Evolutionary conservation across 2,329 filamentous ascomycete genomes (phyloP), one percentile per base, ranked within the genome.

Genomic region (Penicillium sp.): DNA sequence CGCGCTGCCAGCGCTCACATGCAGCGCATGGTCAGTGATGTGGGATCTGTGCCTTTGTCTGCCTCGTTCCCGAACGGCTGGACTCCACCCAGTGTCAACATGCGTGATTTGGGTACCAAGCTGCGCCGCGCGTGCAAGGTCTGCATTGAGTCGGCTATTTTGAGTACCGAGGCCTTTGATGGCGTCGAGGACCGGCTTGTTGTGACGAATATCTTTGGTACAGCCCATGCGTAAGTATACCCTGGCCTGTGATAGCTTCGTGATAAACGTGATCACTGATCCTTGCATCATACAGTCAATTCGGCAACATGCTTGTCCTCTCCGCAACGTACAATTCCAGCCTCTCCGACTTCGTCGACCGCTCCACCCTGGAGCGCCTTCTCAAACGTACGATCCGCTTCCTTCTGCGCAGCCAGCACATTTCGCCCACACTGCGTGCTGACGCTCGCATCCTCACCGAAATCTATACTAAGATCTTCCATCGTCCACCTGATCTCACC

Each of bases 131-230:
- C 87, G 60, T 88, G 87, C 14, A 75, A 76, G 50, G 81, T 73
- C 35, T 92, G 89, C 59, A 84, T 95, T 56, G 80, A 86, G 44
- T 90, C 92, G 6, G 86, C 96, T 1, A 87, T 96, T 54, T 83
- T 89, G 70, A 97, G 94, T 73, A 98, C 94, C 0, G 84, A 87
- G 55, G 91, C 92, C 0, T 96, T 98, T 71, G 85, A 90, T 72
- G 82, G 82, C 2, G 80, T 85, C 16, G 77, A 73, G 27, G 78
- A 60, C 11, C 85, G 92, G 33, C 86, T 90, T 9, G 89, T 97
- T 53, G 88, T 98, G 56, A 98, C 94, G n/a, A 98, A 97, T 69
- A 88, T 96, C 24, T 96, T 96, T 76, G 93, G 94, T 54, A 98
- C 94, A 18, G 90, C 92, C 62, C 94, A 97, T 82, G 93, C 94